These are phyloP conservation scores for Phytomonas francai DNA, from an alignment of 208 protist species.

Conservation along the genomic window DNA sequence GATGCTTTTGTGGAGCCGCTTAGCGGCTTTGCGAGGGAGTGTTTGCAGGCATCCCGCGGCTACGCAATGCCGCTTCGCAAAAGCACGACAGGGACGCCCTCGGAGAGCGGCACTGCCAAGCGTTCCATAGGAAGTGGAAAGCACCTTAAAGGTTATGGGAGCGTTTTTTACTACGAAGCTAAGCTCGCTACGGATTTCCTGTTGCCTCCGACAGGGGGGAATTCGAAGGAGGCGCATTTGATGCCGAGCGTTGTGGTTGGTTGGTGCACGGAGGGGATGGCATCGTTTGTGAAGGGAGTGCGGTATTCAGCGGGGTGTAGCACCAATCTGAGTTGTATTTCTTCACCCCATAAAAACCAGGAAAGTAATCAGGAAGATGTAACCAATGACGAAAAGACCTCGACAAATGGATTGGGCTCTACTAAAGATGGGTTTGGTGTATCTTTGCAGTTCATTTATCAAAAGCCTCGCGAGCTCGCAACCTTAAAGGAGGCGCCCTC, in stretches of 20 bases:
- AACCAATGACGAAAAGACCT: neutral
- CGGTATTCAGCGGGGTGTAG: neutral
- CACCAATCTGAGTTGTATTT: neutral
- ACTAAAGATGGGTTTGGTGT: neutral
- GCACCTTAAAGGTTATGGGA: neutral
- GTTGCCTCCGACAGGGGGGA: slow-evolving; percentile 9
- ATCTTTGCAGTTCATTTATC: neutral
- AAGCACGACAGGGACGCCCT: neutral
- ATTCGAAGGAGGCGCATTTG: slow-evolving; percentile 7
- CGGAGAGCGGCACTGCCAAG: too few species aligned
- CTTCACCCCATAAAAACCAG: neutral
- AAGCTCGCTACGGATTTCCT: slow-evolving; percentile 63
- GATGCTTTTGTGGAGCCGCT: neutral
- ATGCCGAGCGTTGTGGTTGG: neutral
- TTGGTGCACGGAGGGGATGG: neutral
- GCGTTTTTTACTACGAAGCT: slow-evolving; percentile 57
- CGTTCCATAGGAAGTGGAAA: neutral
- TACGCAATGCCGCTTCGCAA: neutral
- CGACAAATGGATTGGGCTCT: neutral
- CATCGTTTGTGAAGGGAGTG: neutral
- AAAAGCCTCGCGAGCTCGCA: neutral
- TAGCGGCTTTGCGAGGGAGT: too few species aligned
- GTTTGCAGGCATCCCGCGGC: neutral
- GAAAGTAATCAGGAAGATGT: neutral
- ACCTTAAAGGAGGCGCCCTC: neutral